phyloP scores from a whole-genome alignment of 1,284 basidiomycete species.

The Irpex rosettiformis region DNA sequence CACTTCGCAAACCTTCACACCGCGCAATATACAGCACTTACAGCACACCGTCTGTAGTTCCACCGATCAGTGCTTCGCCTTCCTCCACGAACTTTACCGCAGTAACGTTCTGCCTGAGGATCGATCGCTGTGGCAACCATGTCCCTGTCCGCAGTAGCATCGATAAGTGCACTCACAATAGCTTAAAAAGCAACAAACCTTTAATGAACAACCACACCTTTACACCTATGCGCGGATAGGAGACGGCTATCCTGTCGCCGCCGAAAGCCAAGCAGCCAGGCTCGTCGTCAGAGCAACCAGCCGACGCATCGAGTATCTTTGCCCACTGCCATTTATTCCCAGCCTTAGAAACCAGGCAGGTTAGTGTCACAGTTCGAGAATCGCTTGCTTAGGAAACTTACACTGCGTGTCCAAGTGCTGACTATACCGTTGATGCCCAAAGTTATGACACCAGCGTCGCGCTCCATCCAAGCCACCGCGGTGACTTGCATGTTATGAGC shows the following conservation, averaged over 20 bases:
- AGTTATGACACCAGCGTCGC: constrained; percentile 49
- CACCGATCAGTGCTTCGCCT: constrained; percentile 60
- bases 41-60: constrained; percentile 65
- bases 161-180: neutral
- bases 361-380: neutral
- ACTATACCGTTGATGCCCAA: constrained; percentile 54
- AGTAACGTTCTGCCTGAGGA: constrained; percentile 57
- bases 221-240: constrained; percentile 52
- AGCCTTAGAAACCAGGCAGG: constrained; percentile 30
- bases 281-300: constrained; percentile 31
- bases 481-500: constrained; percentile 39
- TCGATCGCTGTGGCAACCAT: constrained; percentile 58
- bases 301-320: constrained; percentile 44
- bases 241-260: constrained; percentile 56
- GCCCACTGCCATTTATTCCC: constrained; percentile 55
- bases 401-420: constrained; percentile 53
- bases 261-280: constrained; percentile 51
- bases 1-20: neutral
- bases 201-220: constrained; percentile 62
- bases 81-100: constrained; percentile 58
- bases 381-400: constrained; percentile 27
- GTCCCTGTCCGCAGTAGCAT: constrained; percentile 34
- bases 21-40: constrained; percentile 31
- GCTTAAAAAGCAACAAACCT: constrained; percentile 34
- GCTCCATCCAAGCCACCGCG: constrained; percentile 53